Percentiles rank a stretch among this genome's conserved stretches.
phyloP scores from a whole-genome alignment of 768 basidiomycete species.

The Russula olivacea region DNA sequence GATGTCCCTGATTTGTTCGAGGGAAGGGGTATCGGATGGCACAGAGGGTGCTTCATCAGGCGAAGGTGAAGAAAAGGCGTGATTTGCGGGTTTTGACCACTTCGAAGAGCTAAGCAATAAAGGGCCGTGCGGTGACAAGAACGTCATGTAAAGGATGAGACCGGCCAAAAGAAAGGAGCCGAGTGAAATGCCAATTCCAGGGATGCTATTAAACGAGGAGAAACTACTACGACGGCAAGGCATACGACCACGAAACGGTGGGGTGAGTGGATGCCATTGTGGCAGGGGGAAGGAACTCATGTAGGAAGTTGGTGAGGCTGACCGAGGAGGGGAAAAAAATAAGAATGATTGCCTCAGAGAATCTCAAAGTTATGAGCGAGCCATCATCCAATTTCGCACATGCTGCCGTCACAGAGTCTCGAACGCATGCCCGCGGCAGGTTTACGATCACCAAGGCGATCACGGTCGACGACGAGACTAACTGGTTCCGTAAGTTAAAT shows the following conservation, averaged over 20 bases:
- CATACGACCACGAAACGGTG: background rate
- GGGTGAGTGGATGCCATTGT: background rate
- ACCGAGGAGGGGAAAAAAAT: background rate
- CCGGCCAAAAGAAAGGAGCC: background rate
- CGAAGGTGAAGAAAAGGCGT: background rate
- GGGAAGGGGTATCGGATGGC: slow-evolving; percentile 24
- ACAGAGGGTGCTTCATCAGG: background rate
- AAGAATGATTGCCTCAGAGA: background rate
- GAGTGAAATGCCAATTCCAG: slow-evolving; percentile 1
- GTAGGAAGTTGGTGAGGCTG: background rate
- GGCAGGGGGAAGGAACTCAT: background rate
- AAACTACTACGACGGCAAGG: background rate
- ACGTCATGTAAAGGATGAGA: slow-evolving; percentile 5
- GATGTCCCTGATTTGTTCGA: slow-evolving; percentile 33
- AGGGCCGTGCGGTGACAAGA: background rate
- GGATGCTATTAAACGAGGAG: background rate
- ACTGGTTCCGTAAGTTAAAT: too few relatives aligned
- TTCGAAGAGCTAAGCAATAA: background rate
- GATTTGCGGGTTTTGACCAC: background rate
- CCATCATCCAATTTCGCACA: background rate
- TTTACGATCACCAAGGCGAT: too few relatives aligned
- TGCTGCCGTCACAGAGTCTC: background rate
- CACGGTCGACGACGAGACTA: too few relatives aligned
- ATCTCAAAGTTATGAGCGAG: background rate
- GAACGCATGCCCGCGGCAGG: too few relatives aligned